Evolutionary conservation across 495 filamentous ascomycete genomes (phyloP).

Genomic region (Penicillium ochrochloron): DNA sequence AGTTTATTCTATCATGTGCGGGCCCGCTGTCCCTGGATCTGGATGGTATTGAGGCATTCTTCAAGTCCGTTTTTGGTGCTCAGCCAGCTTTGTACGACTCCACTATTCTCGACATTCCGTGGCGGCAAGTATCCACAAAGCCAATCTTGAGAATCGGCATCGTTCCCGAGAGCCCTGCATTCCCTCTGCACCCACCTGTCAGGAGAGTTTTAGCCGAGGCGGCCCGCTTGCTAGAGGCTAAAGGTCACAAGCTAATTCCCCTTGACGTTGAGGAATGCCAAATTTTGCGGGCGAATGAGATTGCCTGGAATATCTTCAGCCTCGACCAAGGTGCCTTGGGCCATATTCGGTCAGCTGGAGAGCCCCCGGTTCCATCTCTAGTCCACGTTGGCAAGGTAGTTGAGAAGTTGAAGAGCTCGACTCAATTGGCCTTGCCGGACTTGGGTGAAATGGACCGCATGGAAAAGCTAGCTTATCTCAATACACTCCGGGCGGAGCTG

Average conservation of each 20-base stretch:
- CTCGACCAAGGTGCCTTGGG: conserved; percentile 23
- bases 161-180: conserved; percentile 29
- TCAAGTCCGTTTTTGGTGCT: conserved; percentile 34
- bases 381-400: conserved; percentile 15
- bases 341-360: conserved; percentile 22
- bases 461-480: conserved; percentile 25
- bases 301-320: conserved; percentile 27
- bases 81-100: conserved; percentile 43
- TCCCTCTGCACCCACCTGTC: conserved; percentile 53
- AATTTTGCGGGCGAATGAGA: conserved; percentile 21
- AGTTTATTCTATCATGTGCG: conserved; percentile 53
- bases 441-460: conserved; percentile 20
- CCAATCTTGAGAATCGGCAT: conserved; percentile 32
- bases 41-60: conserved; percentile 44
- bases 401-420: conserved; percentile 6
- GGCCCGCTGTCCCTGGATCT: conserved; percentile 45
- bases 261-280: conserved; percentile 22
- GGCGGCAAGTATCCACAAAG: conserved; percentile 44
- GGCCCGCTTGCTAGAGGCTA: conserved; percentile 44
- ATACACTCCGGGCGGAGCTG: conserved; percentile 23
- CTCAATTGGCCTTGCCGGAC: conserved; percentile 16
- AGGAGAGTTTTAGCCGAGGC: conserved; percentile 50
- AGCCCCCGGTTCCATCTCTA: conserved; percentile 27
- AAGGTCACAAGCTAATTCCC: conserved; percentile 50
- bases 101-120: conserved; percentile 40